Base-by-base conservation (phyloP, 345 rosid species). In the Camelina sativa region DNA sequence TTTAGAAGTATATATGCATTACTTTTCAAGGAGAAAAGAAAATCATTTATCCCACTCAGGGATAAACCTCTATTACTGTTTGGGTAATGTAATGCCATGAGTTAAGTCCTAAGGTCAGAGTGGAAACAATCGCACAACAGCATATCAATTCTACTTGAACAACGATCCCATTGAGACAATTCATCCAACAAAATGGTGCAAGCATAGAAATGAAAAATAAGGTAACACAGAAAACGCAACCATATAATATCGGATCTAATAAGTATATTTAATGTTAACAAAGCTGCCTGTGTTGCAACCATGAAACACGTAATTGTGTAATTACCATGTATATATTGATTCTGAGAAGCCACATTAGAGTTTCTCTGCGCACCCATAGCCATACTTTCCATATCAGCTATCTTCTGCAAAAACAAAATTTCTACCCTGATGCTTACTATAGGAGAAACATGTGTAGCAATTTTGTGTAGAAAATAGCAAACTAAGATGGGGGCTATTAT, bases 351-450 rank as follows among this genome's bases (percentile, higher is more conserved):
- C 50, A 30, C 70, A 37, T 62, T 52, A 32, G 23, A 35, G 44
- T 44, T 25, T 44, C 58, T 54, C 43, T 62, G 52, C 30, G 46
- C 59, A 69, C 10, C 65, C 41, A 34, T 46, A n/a, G 19, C 5
- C 32, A 17, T 9, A 75, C 56, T 58, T 34, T 16, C 74, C 58
- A 63, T 23, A 46, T 12, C 16, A 73, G 81, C 69, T 57, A 77
- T 52, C 28, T 66, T 72, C 80, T 76, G 71, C 76, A 70, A 76
- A 30, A 75, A 28, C 37, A 67, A 51, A 59, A 15, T 40, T 16
- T 25, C 54, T 38, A 37, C 67, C 6, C 37, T 58, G 19, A 56
- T 4, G 15, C 34, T 66, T 23, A 74, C 43, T 23, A 35, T 34
- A 74, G 16, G 11, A 37, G 53, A 16, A 23, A 65, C 9, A 47